Evolutionary conservation across 345 rosid species (phyloP), one percentile per base, ranked within the genome.

Genomic region (Eucalyptus tenuipes): DNA sequence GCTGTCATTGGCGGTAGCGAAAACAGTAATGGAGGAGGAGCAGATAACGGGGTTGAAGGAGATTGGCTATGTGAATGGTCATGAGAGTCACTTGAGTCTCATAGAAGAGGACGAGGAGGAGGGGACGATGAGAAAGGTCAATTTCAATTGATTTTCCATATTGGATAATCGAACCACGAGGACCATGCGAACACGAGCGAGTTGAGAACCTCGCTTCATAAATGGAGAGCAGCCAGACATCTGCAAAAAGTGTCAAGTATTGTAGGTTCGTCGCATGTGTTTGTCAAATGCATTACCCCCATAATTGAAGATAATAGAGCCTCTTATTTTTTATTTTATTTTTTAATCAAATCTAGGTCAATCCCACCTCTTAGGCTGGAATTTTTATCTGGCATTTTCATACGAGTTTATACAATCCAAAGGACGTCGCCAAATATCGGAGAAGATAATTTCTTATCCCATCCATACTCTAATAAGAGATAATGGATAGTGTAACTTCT

Each of bases 371-470:
- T 55, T 9, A 10, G 29, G 61, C 12, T 5, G 1, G 29, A 57
- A 22, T 57, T 57, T 10, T 10, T 57, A 8, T 57, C 64, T 1
- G 13, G 13, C 7, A 57, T 57, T 25, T 57, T 57, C 18, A 57
- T 57, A 2, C 14, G 64, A 57, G 7, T 57, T 57, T 57, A 57
- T 25, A 5, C 64, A 11, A 25, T 57, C 11, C 64, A 5, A 57
- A 57, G 1, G 64, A 57, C 5, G n/a, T 57, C 2, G 3, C n/a
- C n/a, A 57, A 57, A 25, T 11, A 25, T 13, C 4, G 0, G 1
- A 55, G 5, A 55, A 55, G 10, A n/a, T n/a, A 7, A 52, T 7
- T 52, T 52, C 4, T 52, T 52, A 7, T 52, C 55, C 3, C 18
- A 49, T 49, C 53, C 53, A 49, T 49, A 49, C 20, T 49, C 20